A percentile compares a stretch with the other conserved stretches of the same genome.
Conservation (phyloP, 2,329 filamentous ascomycete genomes). For the Aureobasidium lini region DNA sequence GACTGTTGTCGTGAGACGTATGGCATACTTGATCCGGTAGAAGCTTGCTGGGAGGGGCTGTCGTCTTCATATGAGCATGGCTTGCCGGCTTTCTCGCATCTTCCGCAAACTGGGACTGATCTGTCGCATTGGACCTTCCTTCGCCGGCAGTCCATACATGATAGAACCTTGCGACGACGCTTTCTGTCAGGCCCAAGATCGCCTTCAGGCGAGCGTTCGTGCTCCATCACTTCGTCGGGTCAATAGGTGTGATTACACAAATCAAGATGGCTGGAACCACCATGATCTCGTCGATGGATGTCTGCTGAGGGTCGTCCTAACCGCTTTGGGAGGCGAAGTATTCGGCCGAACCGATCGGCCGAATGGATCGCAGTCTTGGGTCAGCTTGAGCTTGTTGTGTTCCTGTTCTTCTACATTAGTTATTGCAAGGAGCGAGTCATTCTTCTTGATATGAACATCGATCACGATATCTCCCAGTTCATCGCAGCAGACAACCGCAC, state of each 20-base stretch:
- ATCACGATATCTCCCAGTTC: background rate
- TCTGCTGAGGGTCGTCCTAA: background rate
- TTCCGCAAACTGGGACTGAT: constrained; percentile 36
- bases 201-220: constrained; percentile 2
- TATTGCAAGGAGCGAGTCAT: too few relatives aligned
- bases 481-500: background rate
- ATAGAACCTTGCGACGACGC: constrained; percentile 40
- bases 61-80: constrained; percentile 25
- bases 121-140: constrained; percentile 43
- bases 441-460: background rate
- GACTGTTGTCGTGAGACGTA: background rate
- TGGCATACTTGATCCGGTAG: background rate
- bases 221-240: constrained; percentile 1
- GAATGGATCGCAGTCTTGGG: background rate
- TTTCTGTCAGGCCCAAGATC: constrained; percentile 27
- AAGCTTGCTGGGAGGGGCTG: background rate
- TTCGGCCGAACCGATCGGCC: background rate
- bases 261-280: background rate
- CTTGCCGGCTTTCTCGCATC: constrained; percentile 38
- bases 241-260: background rate
- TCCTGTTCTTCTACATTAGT: background rate
- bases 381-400: background rate
- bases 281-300: background rate
- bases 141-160: constrained; percentile 39
- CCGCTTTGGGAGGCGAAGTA: background rate